A percentile compares a stretch with the other conserved stretches of the same genome.
These are phyloP conservation scores for Umbelopsis vinacea DNA, from an alignment of 192 early-diverging fungal genomes.

Conservation along the genomic window DNA sequence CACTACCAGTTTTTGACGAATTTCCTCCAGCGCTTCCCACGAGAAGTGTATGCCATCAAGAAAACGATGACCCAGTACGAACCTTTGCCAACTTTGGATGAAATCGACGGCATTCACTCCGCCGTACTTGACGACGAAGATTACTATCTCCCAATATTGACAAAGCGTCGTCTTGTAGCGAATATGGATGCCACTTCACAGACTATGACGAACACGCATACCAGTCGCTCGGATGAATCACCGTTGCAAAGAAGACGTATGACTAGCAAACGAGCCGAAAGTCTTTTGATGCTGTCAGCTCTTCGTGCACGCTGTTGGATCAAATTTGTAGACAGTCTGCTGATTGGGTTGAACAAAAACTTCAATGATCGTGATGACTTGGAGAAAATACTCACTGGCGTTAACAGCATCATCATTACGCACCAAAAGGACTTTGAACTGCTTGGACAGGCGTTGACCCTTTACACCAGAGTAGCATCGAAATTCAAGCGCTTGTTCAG, in stretches of 20 bases:
- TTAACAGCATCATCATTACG: conserved; percentile 53
- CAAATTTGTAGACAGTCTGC: conserved; percentile 51
- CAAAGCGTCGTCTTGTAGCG: neutral
- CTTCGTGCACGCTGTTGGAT: conserved; percentile 58
- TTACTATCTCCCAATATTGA: conserved; percentile 45
- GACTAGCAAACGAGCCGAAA: conserved; percentile 23
- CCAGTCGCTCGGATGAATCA: neutral
- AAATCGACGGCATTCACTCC: conserved; percentile 6
- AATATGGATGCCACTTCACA: neutral
- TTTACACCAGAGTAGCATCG: conserved; percentile 52
- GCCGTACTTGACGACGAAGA: conserved; percentile 25
- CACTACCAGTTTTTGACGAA: conserved; percentile 62
- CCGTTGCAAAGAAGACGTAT: neutral
- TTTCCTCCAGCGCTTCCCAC: conserved; percentile 53
- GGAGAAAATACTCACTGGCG: conserved; percentile 49
- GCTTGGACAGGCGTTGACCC: conserved; percentile 51
- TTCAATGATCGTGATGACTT: conserved; percentile 55
- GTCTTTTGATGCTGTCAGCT: conserved; percentile 41
- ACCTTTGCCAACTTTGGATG: conserved; percentile 30
- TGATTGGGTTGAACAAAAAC: conserved; percentile 54
- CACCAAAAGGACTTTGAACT: conserved; percentile 55
- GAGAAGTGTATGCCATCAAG: conserved; percentile 55
- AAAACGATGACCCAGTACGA: conserved; percentile 50
- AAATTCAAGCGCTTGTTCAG: conserved; percentile 56
- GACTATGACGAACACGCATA: neutral